A percentile compares a stretch with the other conserved stretches of the same genome.
These are phyloP conservation scores for Amanita molliuscula DNA, from an alignment of 768 basidiomycete genomes.

Conservation along the genomic window DNA sequence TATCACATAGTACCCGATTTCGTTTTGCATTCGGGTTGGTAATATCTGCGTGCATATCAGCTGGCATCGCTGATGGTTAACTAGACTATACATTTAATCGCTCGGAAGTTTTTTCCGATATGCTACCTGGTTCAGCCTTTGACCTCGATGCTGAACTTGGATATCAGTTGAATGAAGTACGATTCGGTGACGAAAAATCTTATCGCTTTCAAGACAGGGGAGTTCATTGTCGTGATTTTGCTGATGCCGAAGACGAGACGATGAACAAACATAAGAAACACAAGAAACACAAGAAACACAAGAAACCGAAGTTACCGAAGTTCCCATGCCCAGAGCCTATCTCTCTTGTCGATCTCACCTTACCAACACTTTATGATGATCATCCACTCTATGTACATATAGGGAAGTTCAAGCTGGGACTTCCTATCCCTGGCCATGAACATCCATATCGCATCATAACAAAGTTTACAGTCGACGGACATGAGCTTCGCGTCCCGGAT, in stretches of 20 bases:
- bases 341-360: constrained; percentile 22
- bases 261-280: not conserved
- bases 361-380: constrained; percentile 32
- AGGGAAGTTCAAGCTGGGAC: constrained; percentile 31
- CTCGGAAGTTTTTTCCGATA: not conserved
- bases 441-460: constrained; percentile 21
- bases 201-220: not conserved
- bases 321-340: constrained; percentile 17
- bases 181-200: not conserved
- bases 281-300: constrained; percentile 1
- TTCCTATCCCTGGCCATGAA: constrained; percentile 27
- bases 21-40: constrained; percentile 40
- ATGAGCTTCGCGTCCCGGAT: constrained; percentile 29
- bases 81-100: constrained; percentile 5
- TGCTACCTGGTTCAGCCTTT: not conserved
- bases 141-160: not conserved
- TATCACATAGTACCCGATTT: constrained; percentile 46
- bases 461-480: constrained; percentile 29
- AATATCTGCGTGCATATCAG: not conserved
- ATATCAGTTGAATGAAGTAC: not conserved
- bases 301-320: not conserved
- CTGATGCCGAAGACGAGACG: not conserved
- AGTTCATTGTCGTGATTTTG: not conserved
- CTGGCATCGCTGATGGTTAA: not conserved
- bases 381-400: constrained; percentile 36